These are phyloP conservation scores for Stachybotrys chlorohalonatus DNA, from an alignment of 2,329 filamentous ascomycete species.

Conservation along the genomic window DNA sequence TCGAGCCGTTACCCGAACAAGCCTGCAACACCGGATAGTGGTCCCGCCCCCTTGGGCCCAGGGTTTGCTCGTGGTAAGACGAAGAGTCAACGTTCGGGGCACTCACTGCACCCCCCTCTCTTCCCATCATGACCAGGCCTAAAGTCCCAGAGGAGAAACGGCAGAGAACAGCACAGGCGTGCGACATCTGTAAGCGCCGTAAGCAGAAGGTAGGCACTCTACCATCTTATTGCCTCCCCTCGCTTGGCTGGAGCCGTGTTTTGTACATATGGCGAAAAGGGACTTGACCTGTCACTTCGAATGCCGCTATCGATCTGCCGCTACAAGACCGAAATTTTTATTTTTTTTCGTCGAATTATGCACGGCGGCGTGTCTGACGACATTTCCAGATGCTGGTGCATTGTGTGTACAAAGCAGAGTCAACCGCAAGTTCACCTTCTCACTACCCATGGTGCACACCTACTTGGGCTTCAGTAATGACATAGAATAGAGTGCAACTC, in stretches of 20 bases:
- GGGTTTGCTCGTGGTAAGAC: not conserved
- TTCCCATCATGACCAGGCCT: constrained; percentile 37
- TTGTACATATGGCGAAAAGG: not conserved
- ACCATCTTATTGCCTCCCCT: not conserved
- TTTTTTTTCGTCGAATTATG: not conserved
- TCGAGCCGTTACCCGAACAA: not conserved
- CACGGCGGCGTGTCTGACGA: not conserved
- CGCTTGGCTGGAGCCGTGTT: not conserved
- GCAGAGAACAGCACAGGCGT: constrained; percentile 54
- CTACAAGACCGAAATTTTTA: not conserved
- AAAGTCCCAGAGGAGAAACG: constrained; percentile 51
- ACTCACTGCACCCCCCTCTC: not conserved
- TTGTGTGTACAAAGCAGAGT: not conserved
- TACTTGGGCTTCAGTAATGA: not conserved
- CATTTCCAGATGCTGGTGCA: not conserved
- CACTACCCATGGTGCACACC: not conserved
- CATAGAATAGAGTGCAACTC: not conserved
- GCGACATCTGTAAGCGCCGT: constrained; percentile 54
- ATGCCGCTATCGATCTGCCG: not conserved
- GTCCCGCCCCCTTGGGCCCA: not conserved
- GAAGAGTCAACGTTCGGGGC: not conserved
- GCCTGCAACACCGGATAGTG: not conserved
- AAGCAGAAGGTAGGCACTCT: constrained; percentile 53
- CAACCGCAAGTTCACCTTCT: not conserved
- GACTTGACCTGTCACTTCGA: not conserved